These are phyloP conservation scores for Geranium rotundifolium DNA, from an alignment of 345 rosid species.

Conservation along the genomic window DNA sequence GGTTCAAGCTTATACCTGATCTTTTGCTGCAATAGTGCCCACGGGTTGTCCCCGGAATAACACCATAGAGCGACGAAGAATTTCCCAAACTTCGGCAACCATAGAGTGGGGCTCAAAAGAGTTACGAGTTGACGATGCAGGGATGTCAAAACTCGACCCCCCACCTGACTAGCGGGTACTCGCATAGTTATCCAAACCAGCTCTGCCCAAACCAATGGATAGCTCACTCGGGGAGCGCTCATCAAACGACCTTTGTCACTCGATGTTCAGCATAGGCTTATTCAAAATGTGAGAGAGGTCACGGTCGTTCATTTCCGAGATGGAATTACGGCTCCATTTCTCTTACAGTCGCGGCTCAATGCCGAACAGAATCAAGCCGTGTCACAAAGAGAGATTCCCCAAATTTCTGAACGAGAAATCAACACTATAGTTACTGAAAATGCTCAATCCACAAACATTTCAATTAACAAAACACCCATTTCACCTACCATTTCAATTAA, in stretches of 20 bases:
- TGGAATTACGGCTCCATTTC: conserved; percentile 33
- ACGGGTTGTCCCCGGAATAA: conserved; percentile 1
- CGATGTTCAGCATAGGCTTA: conserved; percentile 77
- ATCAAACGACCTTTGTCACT: conserved; percentile 82
- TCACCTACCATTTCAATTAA: too few relatives aligned
- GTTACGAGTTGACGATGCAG: background rate
- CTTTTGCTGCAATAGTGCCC: conserved; percentile 5
- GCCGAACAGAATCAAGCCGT: background rate
- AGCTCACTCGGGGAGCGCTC: conserved; percentile 92
- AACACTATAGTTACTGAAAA: too few relatives aligned
- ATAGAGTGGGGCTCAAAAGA: conserved; percentile 4
- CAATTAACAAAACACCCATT: too few relatives aligned
- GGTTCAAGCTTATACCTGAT: conserved; percentile 1
- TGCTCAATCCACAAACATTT: too few relatives aligned
- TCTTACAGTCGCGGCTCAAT: background rate
- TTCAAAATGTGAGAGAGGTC: conserved; percentile 74
- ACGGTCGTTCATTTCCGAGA: conserved; percentile 58
- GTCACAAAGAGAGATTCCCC: too few relatives aligned
- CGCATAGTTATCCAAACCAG: conserved; percentile 43
- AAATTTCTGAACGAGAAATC: too few relatives aligned
- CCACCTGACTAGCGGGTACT: conserved; percentile 42
- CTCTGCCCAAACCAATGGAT: conserved; percentile 50
- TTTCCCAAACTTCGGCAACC: conserved; percentile 4
- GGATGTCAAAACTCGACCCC: conserved; percentile 37
- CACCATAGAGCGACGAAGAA: background rate